Percentiles rank a stretch among this genome's conserved stretches.
phyloP scores from a whole-genome alignment of 805 yeast genomes.

The Nadsonia fulvescens region DNA sequence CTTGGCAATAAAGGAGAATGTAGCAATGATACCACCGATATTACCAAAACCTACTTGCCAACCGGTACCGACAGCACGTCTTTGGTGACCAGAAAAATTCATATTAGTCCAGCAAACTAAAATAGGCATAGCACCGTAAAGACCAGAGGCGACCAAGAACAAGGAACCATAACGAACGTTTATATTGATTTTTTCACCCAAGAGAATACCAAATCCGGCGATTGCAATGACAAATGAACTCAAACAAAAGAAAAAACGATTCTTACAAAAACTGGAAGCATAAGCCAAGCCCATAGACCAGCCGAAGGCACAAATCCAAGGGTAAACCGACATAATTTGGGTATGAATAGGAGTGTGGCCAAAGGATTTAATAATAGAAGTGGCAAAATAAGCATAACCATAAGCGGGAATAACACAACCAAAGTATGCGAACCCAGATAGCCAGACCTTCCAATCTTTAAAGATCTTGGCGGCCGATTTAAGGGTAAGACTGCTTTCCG shows the following conservation, averaged over 20 bases:
- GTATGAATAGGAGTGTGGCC: slow-evolving; percentile 57
- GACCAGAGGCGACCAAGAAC: slow-evolving; percentile 39
- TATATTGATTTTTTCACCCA: slow-evolving; percentile 24
- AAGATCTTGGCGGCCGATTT: slow-evolving; percentile 30
- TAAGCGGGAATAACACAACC: slow-evolving; percentile 55
- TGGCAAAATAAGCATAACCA: slow-evolving; percentile 59
- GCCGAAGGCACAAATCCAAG: slow-evolving; percentile 68
- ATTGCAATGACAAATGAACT: slow-evolving; percentile 22
- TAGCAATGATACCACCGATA: slow-evolving; percentile 52
- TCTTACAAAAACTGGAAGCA: slow-evolving; percentile 36
- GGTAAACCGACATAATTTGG: slow-evolving; percentile 68
- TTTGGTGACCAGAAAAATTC: slow-evolving; percentile 43
- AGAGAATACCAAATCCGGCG: slow-evolving; percentile 37
- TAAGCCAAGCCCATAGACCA: slow-evolving; percentile 43
- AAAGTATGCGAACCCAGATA: slow-evolving; percentile 44
- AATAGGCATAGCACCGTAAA: slow-evolving; percentile 51
- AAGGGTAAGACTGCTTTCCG: slow-evolving; percentile 28
- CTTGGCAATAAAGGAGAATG: slow-evolving; percentile 33
- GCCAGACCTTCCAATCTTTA: slow-evolving; percentile 41
- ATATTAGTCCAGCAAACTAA: slow-evolving; percentile 48
- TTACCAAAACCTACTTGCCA: slow-evolving; percentile 57
- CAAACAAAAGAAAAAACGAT: slow-evolving; percentile 16
- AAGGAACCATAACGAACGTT: slow-evolving; percentile 43
- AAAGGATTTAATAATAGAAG: slow-evolving; percentile 41
- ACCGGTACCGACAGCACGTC: slow-evolving; percentile 41